These are phyloP conservation scores for Dendrobium officinale DNA, from an alignment of 106 monocot species.

Conservation along the genomic window DNA sequence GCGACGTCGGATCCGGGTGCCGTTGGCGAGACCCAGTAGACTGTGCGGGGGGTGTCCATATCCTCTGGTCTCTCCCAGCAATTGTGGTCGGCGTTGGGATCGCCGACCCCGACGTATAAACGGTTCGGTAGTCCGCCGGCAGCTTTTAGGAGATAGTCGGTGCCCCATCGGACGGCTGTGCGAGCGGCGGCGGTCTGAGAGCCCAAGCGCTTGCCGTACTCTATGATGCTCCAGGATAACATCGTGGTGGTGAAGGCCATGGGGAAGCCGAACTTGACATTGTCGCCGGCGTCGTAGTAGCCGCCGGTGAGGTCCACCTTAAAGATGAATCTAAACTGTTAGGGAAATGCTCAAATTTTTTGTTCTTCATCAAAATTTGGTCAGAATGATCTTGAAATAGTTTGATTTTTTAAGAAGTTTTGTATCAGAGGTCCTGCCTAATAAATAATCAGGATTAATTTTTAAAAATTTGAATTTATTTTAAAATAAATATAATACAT, in stretches of 20 bases:
- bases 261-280: constrained; percentile 72
- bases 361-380: no score
- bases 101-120: constrained; percentile 40
- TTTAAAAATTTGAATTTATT: no score
- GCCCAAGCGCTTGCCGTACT: constrained; percentile 41
- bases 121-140: constrained; percentile 18
- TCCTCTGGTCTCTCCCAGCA: constrained; percentile 71
- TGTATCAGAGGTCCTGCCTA: no score
- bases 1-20: constrained; percentile 57
- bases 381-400: no score
- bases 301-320: constrained; percentile 74
- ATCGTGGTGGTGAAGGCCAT: constrained; percentile 82
- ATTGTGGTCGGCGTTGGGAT: constrained; percentile 28
- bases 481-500: no score
- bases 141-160: constrained; percentile 62
- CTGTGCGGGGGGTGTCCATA: constrained; percentile 41
- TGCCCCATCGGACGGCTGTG: constrained; percentile 40
- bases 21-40: constrained; percentile 41
- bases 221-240: constrained; percentile 61
- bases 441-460: no score
- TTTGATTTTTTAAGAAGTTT: no score
- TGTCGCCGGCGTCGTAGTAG: constrained; percentile 78
- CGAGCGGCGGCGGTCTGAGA: constrained; percentile 19
- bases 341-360: no score
- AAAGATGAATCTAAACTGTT: not conserved